These are phyloP conservation scores for Colletotrichum shisoi DNA, from an alignment of 2,329 filamentous ascomycete species.

Conservation along the genomic window DNA sequence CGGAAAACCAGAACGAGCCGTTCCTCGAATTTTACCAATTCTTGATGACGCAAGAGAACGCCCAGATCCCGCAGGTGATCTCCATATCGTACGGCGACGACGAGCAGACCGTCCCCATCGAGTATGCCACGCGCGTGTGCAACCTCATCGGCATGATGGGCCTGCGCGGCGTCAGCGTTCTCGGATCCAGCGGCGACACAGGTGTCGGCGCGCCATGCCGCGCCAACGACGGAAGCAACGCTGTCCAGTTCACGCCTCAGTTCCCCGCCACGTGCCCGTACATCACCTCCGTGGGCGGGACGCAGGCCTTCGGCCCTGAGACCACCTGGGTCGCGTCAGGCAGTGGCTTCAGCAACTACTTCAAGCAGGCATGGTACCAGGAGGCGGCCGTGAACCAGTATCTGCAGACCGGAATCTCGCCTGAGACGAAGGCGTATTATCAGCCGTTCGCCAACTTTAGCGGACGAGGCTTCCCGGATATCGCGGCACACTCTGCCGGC, in stretches of 20 bases:
- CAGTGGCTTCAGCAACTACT: conserved; percentile 61
- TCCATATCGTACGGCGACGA: conserved; percentile 73
- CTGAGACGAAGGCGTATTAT: conserved; percentile 58
- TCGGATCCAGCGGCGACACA: conserved; percentile 68
- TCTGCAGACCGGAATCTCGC: conserved; percentile 43
- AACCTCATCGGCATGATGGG: conserved; percentile 69
- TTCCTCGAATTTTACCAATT: conserved; percentile 71
- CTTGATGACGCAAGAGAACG: conserved; percentile 60
- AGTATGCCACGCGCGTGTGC: conserved; percentile 67
- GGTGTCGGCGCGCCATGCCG: conserved; percentile 63
- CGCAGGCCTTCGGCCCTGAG: conserved; percentile 60
- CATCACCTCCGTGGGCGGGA: conserved; percentile 66
- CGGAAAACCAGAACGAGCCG: conserved; percentile 68
- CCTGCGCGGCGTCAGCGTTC: conserved; percentile 67
- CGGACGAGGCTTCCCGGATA: conserved; percentile 69
- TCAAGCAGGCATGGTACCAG: conserved; percentile 55
- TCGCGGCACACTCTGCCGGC: conserved; percentile 62
- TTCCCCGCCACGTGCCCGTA: conserved; percentile 57
- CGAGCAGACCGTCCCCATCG: conserved; percentile 67
- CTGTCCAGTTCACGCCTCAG: conserved; percentile 38
- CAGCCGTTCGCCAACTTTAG: conserved; percentile 53
- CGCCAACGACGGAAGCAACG: conserved; percentile 59
- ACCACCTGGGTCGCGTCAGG: conserved; percentile 61
- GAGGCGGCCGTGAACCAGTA: conserved; percentile 57
- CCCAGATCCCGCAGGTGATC: conserved; percentile 66